A percentile compares a stretch with the other conserved stretches of the same genome.
Evolutionary conservation across 2,329 filamentous ascomycete genomes (phyloP).

Genomic region (Beauveria bassiana): DNA sequence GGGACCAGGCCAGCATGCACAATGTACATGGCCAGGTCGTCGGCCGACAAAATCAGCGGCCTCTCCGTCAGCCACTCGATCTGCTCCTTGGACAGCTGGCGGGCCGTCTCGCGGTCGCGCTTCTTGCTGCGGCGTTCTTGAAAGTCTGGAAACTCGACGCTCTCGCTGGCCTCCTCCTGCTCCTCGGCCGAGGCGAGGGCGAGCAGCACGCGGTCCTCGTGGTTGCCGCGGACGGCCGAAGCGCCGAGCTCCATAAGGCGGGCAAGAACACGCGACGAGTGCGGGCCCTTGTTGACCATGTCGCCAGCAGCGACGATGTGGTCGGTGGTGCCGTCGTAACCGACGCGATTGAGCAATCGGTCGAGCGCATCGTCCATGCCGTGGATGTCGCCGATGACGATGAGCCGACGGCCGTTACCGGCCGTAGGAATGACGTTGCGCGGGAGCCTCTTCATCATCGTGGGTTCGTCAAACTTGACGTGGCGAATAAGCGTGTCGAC

Average conservation of each 20-base stretch:
- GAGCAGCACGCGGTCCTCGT: slow-evolving; percentile 80
- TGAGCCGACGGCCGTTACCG: slow-evolving; percentile 48
- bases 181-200: slow-evolving; percentile 34
- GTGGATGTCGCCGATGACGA: slow-evolving; percentile 89
- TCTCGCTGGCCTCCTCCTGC: not conserved
- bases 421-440: slow-evolving; percentile 23
- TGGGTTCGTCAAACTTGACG: slow-evolving; percentile 24
- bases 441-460: slow-evolving; percentile 24
- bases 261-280: slow-evolving; percentile 70
- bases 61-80: slow-evolving; percentile 60
- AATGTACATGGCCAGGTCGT: slow-evolving; percentile 56
- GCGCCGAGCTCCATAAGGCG: slow-evolving; percentile 67
- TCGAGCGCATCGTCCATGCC: slow-evolving; percentile 66
- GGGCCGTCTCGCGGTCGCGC: slow-evolving; percentile 11
- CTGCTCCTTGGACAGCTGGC: slow-evolving; percentile 44
- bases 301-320: slow-evolving; percentile 73
- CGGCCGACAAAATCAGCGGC: slow-evolving; percentile 71
- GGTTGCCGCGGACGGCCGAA: slow-evolving; percentile 81
- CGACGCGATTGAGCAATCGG: slow-evolving; percentile 57
- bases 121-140: not conserved
- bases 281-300: slow-evolving; percentile 78
- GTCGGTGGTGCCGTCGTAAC: slow-evolving; percentile 52
- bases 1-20: slow-evolving; percentile 85
- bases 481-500: slow-evolving; percentile 12
- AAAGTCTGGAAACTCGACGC: not conserved